A percentile compares a stretch with the other conserved stretches of the same genome.
These are phyloP conservation scores for Irpex lacteus DNA, from an alignment of 1,284 basidiomycete genomes.

Conservation along the genomic window DNA sequence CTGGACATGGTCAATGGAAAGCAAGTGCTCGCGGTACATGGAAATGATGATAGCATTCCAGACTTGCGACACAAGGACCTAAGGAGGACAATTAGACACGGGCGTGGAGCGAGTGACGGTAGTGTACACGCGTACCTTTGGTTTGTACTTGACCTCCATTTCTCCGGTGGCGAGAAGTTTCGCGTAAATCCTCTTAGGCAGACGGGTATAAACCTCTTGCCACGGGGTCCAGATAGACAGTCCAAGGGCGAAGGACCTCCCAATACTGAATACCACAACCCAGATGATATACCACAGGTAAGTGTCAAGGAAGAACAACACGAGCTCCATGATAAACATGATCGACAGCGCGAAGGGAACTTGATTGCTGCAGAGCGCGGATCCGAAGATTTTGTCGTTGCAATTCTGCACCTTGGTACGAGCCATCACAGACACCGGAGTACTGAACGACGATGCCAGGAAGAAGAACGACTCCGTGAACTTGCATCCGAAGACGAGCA, in stretches of 20 bases:
- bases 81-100: constrained; percentile 5
- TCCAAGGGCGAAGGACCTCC: constrained; percentile 84
- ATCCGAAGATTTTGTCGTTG: constrained; percentile 79
- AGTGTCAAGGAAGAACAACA: constrained; percentile 96
- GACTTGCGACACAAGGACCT: constrained; percentile 93
- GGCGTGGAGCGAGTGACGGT: background rate
- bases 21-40: constrained; percentile 95
- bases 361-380: constrained; percentile 80
- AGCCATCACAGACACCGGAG: constrained; percentile 90
- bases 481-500: constrained; percentile 90
- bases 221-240: constrained; percentile 97
- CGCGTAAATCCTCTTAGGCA: constrained; percentile 95
- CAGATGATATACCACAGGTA: constrained; percentile 98
- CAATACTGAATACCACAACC: constrained; percentile 93
- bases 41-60: constrained; percentile 99
- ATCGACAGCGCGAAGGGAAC: constrained; percentile 88
- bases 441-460: constrained; percentile 88
- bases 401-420: constrained; percentile 87
- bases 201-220: constrained; percentile 92
- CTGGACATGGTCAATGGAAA: constrained; percentile 95
- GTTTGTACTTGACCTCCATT: constrained; percentile 98
- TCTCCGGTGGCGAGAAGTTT: constrained; percentile 90
- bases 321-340: constrained; percentile 96
- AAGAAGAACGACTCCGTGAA: constrained; percentile 96
- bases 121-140: constrained; percentile 58